Evolutionary conservation across 2,329 filamentous ascomycete species (phyloP).

Genomic region (Colletotrichum sp.): DNA sequence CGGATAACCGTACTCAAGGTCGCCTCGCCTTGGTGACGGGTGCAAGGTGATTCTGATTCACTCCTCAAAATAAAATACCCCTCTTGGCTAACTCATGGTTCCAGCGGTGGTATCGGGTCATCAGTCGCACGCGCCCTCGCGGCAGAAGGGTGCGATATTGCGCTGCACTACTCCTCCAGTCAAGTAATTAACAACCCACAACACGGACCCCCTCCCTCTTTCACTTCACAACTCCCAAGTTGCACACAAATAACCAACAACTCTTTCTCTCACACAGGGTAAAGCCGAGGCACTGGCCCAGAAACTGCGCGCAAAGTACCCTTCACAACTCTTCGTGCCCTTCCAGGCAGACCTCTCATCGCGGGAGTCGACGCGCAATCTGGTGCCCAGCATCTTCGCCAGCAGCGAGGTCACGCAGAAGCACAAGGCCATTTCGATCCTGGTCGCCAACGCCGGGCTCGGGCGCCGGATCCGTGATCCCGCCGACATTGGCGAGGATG

Average conservation of each 20-base stretch:
- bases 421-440: constrained; percentile 32
- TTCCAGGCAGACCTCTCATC: constrained; percentile 30
- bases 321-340: constrained; percentile 30
- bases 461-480: constrained; percentile 37
- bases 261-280: constrained; percentile 17
- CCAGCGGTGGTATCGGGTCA: constrained; percentile 38
- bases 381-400: constrained; percentile 25
- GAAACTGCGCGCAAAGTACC: constrained; percentile 26
- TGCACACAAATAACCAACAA: not conserved
- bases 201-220: not conserved
- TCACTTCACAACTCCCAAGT: not conserved
- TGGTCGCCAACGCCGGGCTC: constrained; percentile 35
- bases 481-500: constrained; percentile 34
- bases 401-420: constrained; percentile 17
- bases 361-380: constrained; percentile 26
- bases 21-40: constrained; percentile 37
- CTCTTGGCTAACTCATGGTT: not conserved
- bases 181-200: constrained; percentile 23
- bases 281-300: constrained; percentile 33
- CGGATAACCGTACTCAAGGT: constrained; percentile 28
- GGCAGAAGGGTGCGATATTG: constrained; percentile 38
- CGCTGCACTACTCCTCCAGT: constrained; percentile 36
- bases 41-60: constrained; percentile 27
- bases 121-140: constrained; percentile 34
- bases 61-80: not conserved